Evolutionary conservation across 176 grass and related monocot genomes (phyloP).

Genomic region (Phoenix dactylifera): DNA sequence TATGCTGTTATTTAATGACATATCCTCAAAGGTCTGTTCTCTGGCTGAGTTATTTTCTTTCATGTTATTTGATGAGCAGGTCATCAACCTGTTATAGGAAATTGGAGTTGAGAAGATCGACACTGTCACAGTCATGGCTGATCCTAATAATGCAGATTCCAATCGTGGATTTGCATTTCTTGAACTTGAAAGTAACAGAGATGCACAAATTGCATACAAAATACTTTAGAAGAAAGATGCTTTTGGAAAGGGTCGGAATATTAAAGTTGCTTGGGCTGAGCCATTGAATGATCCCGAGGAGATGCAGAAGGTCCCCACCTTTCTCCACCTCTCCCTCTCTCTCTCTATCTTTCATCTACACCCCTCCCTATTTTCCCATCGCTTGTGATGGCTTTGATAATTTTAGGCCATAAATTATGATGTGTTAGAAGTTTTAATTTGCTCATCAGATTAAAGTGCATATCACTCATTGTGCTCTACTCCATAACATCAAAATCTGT

Average conservation of each 20-base stretch:
- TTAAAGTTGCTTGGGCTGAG: slow-evolving; percentile 41
- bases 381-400: neutral
- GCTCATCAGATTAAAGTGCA: too few relatives aligned
- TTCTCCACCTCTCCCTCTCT: neutral
- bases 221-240: slow-evolving; percentile 43
- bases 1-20: slow-evolving; percentile 11
- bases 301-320: slow-evolving; percentile 35
- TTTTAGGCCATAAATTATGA: too few relatives aligned
- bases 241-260: slow-evolving; percentile 34
- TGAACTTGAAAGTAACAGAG: slow-evolving; percentile 50
- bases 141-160: too few relatives aligned
- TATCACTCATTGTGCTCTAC: too few relatives aligned
- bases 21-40: neutral
- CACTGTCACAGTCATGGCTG: too few relatives aligned
- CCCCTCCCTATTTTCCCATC: neutral
- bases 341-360: neutral
- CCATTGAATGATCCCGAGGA: slow-evolving; percentile 10
- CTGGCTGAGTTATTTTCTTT: neutral
- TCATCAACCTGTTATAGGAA: slow-evolving; percentile 32
- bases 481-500: too few relatives aligned
- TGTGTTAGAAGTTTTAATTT: too few relatives aligned
- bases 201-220: slow-evolving; percentile 45
- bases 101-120: neutral
- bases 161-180: slow-evolving; percentile 46
- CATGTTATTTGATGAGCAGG: slow-evolving; percentile 22